Conservation (phyloP, 257 asterid genomes). For the Nicotiana noctiflora region DNA sequence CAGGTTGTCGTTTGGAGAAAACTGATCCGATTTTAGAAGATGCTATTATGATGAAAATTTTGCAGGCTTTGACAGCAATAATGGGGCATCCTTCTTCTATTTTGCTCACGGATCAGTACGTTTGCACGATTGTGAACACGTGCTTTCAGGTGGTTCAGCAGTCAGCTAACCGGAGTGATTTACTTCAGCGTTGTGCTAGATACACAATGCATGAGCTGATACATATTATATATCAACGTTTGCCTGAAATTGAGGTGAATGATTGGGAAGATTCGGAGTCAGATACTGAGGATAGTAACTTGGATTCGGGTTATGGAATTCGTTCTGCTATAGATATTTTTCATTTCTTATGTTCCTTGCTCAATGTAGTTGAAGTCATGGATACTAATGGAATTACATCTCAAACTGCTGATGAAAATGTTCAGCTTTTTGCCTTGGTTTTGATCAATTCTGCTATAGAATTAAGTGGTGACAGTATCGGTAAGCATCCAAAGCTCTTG, state of each 20-base stretch:
- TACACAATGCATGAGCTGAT: slow-evolving; percentile 81
- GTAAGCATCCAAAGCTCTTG: slow-evolving; percentile 77
- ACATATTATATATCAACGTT: slow-evolving; percentile 53
- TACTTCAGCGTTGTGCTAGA: slow-evolving; percentile 80
- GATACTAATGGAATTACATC: slow-evolving; percentile 46
- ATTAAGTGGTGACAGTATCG: slow-evolving; percentile 83
- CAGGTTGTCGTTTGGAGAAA: slow-evolving; percentile 66
- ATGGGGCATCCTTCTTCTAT: slow-evolving; percentile 64
- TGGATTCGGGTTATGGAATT: slow-evolving; percentile 72
- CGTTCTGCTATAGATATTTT: slow-evolving; percentile 76
- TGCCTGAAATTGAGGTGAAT: slow-evolving; percentile 69
- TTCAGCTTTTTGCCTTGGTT: slow-evolving; percentile 66
- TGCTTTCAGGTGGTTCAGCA: slow-evolving; percentile 92
- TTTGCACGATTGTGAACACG: slow-evolving; percentile 75
- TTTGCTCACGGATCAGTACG: slow-evolving; percentile 66
- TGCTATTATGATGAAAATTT: slow-evolving; percentile 72
- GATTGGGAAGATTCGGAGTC: slow-evolving; percentile 87
- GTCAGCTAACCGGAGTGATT: slow-evolving; percentile 57
- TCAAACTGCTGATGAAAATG: slow-evolving; percentile 54
- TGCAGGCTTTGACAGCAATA: slow-evolving; percentile 55
- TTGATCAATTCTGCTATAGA: slow-evolving; percentile 77
- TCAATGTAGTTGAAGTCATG: slow-evolving; percentile 63
- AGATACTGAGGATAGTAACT: slow-evolving; percentile 63
- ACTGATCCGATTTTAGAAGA: slow-evolving; percentile 68
- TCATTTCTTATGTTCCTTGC: slow-evolving; percentile 79